Evolutionary conservation across 371 early-diverging fungal species (phyloP), one percentile per base, ranked within the genome.

Genomic region (Encephalitozoon romaleae): DNA sequence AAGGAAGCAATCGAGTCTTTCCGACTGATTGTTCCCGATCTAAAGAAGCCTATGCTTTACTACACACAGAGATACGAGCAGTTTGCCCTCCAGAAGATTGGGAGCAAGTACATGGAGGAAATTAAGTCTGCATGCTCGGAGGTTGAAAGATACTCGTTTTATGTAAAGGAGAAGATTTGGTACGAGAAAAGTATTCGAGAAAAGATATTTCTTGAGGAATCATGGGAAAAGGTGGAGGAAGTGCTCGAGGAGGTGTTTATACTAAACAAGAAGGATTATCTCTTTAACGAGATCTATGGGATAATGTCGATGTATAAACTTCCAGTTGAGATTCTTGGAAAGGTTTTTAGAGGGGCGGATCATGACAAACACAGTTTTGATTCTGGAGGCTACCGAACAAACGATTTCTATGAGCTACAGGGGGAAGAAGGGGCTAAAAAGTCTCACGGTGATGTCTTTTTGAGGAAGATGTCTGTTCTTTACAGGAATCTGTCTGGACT

Each of bases 11-110:
- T 77, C 18, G 52, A 72, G 9, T 55, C 66, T n/a, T 53, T 78
- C 32, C 59, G 63, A 28, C 12, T 41, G 18, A 72, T 78, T 30
- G n/a, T 67, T 0, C 64, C 70, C 4, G 73, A 78, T 39, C 28
- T 15, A 9, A 49, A 55, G 25, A 23, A 66, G 5, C 72, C 72
- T 0, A 21, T 78, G 26, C 43, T 78, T 3, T 78, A 72, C 51
- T 78, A 78, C 25, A 72, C 43, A 41, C 54, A 72, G 52, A 72
- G 70, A 41, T 78, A 78, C 51, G 78, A 78, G 45, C 63, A 78
- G 32, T 68, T 39, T 63, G 72, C 72, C 11, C 38, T 78, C 15
- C 26, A 43, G 21, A 52, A 67, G 43, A 47, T 78, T 18, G 65
- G 41, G 45, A 32, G 51, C 15, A 72, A 72, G 63, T 78, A 65